Evolutionary conservation across 768 basidiomycete genomes (phyloP), one percentile per base, ranked within the genome.

Genomic region (Russula emetica): DNA sequence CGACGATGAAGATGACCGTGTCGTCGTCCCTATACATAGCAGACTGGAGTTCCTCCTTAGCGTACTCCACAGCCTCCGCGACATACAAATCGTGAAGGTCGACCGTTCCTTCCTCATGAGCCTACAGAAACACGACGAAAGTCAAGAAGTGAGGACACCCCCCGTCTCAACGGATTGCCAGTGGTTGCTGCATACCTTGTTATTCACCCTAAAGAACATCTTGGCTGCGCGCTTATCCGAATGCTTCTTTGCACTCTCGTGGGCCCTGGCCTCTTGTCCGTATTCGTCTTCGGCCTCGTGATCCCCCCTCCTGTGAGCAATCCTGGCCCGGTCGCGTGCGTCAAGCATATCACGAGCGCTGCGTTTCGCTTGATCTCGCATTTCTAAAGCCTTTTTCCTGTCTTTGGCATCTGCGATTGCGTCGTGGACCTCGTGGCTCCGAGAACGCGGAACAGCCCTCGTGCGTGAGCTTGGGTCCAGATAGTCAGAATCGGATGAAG

Each of bases 81-180:
- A 60, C 64, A 36, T 45, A 45, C 26, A 65, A 51, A 20, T 54
- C 55, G 30, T 65, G 64, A 30, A 65, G 60, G 40, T 65, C 64
- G n/a, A 65, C 11, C 5, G 8, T 45, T 14, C 59, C 55, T 44
- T 61, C 24, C 42, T 18, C 18, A 26, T n/a, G 42, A 30, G 13
- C 24, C 64, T 65, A 44, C 18, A 44, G 18, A 8, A 30, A 8
- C 16, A 47, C 20, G 36, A 55, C 9, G 18, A 30, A 8, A 53
- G 24, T 34, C 28, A 22, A n/a, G n/a, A n/a, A 36, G 54, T 51
- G 38, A 44, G 58, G 11, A 50, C n/a, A n/a, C 1, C 34, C 34
- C 32, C 10, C 11, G 34, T 34, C 34, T 40, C 53, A 32, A 40
- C 40, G 40, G 16, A 11, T n/a, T 40, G 10, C 38, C 16, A 38